These are phyloP conservation scores for Guillardia theta DNA, from an alignment of 78 protist species.

Conservation along the genomic window DNA sequence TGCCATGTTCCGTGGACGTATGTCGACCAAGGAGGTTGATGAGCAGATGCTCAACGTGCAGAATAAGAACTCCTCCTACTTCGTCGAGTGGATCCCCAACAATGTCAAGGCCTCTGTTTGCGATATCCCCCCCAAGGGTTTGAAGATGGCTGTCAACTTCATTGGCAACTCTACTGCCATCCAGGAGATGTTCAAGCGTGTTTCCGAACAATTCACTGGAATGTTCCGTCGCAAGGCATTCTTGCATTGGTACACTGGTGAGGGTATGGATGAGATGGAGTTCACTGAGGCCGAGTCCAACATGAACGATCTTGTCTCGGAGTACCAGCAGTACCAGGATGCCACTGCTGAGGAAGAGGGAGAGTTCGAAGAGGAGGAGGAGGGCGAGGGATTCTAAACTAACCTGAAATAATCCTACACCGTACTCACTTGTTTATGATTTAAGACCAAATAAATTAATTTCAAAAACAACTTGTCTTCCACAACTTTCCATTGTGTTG, in stretches of 20 bases:
- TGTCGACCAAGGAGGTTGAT: slow-evolving; percentile 96
- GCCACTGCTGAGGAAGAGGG: slow-evolving; percentile 85
- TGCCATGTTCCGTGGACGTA: slow-evolving; percentile 95
- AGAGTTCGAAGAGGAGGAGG: slow-evolving; percentile 71
- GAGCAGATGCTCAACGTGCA: slow-evolving; percentile 94
- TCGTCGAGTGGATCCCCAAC: slow-evolving; percentile 99
- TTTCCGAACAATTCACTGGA: slow-evolving; percentile 92
- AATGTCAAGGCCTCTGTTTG: slow-evolving; percentile 96
- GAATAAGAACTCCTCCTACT: slow-evolving; percentile 92
- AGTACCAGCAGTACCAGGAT: slow-evolving; percentile 94
- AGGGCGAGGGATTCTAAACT: slow-evolving; percentile 48
- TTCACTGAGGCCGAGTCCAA: slow-evolving; percentile 98
- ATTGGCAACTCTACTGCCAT: slow-evolving; percentile 96
- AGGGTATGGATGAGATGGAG: slow-evolving; percentile 99
- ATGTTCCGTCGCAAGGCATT: slow-evolving; percentile 98
- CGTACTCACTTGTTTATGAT: no score
- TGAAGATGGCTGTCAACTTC: slow-evolving; percentile 93
- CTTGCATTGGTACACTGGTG: slow-evolving; percentile 99
- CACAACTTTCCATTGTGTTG: no score
- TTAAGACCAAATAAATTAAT: no score
- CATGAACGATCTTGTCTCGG: slow-evolving; percentile 96
- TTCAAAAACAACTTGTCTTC: no score
- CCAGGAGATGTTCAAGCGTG: slow-evolving; percentile 97
- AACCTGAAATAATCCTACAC: no score
- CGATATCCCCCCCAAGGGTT: slow-evolving; percentile 96